A percentile compares a stretch with the other conserved stretches of the same genome.
Conservation (phyloP, 371 early-diverging fungal genomes). For the Phascolomyces articulosus region DNA sequence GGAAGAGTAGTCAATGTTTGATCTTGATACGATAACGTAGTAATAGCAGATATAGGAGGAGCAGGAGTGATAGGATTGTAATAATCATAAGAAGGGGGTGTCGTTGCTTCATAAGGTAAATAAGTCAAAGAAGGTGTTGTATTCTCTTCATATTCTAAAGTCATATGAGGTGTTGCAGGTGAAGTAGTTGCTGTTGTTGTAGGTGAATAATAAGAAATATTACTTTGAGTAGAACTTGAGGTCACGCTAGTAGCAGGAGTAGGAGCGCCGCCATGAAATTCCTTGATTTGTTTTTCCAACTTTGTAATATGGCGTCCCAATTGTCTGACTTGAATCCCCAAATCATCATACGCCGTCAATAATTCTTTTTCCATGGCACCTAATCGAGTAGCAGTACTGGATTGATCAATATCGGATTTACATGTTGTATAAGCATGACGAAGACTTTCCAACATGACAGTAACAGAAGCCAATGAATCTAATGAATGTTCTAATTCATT, state of each 20-base stretch:
- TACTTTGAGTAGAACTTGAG: neutral
- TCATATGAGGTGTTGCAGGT: neutral
- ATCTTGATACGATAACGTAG: neutral
- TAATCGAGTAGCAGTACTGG: slow-evolving; percentile 35
- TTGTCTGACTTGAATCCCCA: slow-evolving; percentile 44
- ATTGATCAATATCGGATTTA: slow-evolving; percentile 31
- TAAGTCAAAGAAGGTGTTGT: neutral
- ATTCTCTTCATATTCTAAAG: neutral
- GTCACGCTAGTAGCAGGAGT: neutral
- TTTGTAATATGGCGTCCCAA: slow-evolving; percentile 37
- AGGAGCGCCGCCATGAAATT: neutral
- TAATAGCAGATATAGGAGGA: neutral
- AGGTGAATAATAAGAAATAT: neutral
- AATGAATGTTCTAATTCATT: slow-evolving; percentile 40
- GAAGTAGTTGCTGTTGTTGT: neutral
- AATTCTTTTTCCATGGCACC: slow-evolving; percentile 51
- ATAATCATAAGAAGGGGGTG: slow-evolving; percentile 5
- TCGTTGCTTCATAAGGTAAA: slow-evolving; percentile 1
- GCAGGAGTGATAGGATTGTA: neutral
- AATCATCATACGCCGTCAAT: slow-evolving; percentile 50
- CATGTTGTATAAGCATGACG: slow-evolving; percentile 36
- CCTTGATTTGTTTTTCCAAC: slow-evolving; percentile 24
- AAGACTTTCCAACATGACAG: slow-evolving; percentile 44
- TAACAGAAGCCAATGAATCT: slow-evolving; percentile 44
- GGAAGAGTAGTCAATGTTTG: neutral